Evolutionary conservation across 2,329 filamentous ascomycete species (phyloP), one percentile per base, ranked within the genome.

Genomic region (Scytalidium lignicola): DNA sequence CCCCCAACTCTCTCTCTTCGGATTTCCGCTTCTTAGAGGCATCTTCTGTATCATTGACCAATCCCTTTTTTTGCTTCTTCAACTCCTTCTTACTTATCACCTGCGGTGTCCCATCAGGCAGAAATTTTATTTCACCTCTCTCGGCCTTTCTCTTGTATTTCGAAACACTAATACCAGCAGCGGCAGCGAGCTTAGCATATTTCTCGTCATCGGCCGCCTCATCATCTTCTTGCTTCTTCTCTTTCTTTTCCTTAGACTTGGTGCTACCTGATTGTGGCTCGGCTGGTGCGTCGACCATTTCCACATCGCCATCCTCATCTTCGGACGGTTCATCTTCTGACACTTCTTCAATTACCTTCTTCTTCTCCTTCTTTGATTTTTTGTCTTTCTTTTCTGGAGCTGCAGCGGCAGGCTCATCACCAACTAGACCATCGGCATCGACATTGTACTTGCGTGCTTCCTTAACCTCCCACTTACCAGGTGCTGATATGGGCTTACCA

Each of bases 391-490:
- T 78, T 60, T 70, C 69, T 21, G 69, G 60, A 44, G 70, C 70
- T 57, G 66, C 64, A 22, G 72, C 76, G 37, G 84, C 78, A 13
- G 80, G 76, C 58, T 86, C 85, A 60, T 88, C 80, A 43, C 80
- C 82, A 52, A 76, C 76, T 45, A 96, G 74, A 55, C 90, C 92
- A 69, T 99, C 93, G 47, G 90, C 93, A 65, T 97, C 91, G 44
- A 82, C 79, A 69, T 97, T 97, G 78, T 99, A 99, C 71, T 92
- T 93, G 65, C 89, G 81, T 10, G 88, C 87, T 69, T 96, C 90
- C 73, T 95, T 95, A 63, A 99, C 78, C 55, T 91, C 88, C 79
- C 89, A 95, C 71, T 95, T 95, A 61, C 84, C 82, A 50, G 84
- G 80, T 23, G 78, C 72, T 40, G 74, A 70, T 37, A 72, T 71